These are phyloP conservation scores for Malus hybrid DNA, from an alignment of 331 rosid genomes.

Conservation along the genomic window DNA sequence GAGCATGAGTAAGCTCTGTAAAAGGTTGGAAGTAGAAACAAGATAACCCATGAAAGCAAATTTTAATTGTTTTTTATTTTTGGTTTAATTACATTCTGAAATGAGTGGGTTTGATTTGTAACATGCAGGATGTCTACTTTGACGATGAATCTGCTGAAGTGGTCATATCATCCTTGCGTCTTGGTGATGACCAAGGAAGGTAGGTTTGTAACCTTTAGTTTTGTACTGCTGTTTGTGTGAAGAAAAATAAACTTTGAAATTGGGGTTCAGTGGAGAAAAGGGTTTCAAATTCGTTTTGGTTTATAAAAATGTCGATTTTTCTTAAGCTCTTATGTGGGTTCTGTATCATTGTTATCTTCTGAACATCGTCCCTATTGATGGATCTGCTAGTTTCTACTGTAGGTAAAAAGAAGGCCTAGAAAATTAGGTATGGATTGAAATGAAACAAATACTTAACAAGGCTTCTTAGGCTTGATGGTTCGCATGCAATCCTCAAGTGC, in stretches of 20 bases:
- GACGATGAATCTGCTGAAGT: conserved; percentile 98
- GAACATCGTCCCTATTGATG: neutral
- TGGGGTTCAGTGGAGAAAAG: neutral
- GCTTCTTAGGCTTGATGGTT: neutral
- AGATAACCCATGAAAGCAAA: neutral
- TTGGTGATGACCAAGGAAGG: conserved; percentile 98
- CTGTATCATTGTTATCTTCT: neutral
- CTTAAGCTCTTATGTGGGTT: neutral
- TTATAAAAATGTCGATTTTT: neutral
- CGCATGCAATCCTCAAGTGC: neutral
- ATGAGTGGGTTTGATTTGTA: conserved; percentile 5
- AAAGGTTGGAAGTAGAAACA: neutral
- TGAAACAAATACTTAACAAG: neutral
- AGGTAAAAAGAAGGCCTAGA: neutral
- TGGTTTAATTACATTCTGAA: neutral
- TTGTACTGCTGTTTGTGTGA: neutral
- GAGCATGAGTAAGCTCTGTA: neutral
- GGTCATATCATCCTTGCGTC: conserved; percentile 88
- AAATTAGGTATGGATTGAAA: neutral
- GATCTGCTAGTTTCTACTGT: neutral
- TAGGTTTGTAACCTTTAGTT: conserved; percentile 33
- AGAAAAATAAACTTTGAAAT: neutral
- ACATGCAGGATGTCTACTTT: conserved; percentile 84
- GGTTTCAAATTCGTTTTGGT: neutral
- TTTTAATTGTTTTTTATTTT: neutral